These are phyloP conservation scores for Flaveria linearis DNA, from an alignment of 129 eudicot genomes.

Conservation along the genomic window DNA sequence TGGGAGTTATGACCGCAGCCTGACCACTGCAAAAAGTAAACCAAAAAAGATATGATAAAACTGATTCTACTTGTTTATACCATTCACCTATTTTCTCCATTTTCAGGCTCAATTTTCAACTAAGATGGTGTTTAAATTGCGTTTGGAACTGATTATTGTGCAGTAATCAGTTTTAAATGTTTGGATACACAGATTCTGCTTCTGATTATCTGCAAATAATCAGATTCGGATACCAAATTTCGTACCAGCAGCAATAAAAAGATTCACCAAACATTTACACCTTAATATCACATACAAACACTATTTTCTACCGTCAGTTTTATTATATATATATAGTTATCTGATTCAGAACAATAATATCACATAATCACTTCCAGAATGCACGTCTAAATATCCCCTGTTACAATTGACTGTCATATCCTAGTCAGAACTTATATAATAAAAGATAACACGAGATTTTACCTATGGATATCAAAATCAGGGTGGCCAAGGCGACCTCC, in stretches of 20 bases:
- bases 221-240: background rate
- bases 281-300: background rate
- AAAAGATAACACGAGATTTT: background rate
- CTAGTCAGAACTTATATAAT: background rate
- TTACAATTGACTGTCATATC: background rate
- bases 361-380: background rate
- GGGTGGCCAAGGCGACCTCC: conserved; percentile 99
- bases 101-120: background rate
- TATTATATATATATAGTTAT: background rate
- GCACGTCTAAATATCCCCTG: background rate
- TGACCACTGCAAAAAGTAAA: conserved; percentile 71
- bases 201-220: background rate
- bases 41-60: background rate
- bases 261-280: background rate
- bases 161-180: background rate
- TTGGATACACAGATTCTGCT: background rate
- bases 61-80: background rate
- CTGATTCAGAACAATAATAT: background rate
- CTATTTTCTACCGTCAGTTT: background rate
- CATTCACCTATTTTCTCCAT: background rate
- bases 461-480: conserved; percentile 99
- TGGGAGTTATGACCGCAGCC: conserved; percentile 98
- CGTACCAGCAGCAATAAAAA: background rate
- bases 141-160: background rate
- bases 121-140: background rate